Base-by-base conservation (phyloP, 2,329 filamentous ascomycete species). In the Aspergillus pseudoterreus region DNA sequence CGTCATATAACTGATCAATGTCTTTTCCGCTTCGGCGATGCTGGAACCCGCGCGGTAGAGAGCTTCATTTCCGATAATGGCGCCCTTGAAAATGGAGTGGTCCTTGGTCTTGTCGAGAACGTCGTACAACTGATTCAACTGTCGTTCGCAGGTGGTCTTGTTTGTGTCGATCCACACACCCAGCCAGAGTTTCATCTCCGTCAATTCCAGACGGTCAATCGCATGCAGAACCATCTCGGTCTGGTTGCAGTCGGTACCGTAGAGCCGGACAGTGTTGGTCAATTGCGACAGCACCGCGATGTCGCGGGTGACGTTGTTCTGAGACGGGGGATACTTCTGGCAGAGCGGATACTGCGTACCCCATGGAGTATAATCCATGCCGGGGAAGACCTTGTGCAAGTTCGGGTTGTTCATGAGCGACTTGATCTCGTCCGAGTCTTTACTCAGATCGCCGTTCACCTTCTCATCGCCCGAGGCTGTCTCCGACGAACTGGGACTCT, bases 221-320 rank as follows among this genome's bases (percentile, higher is more conserved):
- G 92, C 86, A 62, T 94, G 86, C 8, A 97, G 76, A 1, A 95
- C 83, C 88, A 97, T 94, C 70, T 96, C 83, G 0, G 92, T 97
- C 72, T 97, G 92, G 71, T 96, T 96, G 79, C 92, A 97, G 74
- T 97, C 92, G 11, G 90, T 97, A 45, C 92, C 92, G 68, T 97
- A 97, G 1, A 96, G 78, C 6, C 92, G 86, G 44, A 97, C 82
- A 3, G 85, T 86, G 67, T 95, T 92, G 53, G 91, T 96, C 41
- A 97, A 78, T 68, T 96, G 91, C 11, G 88, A 91, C 47, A 97
- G 83, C 9, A 96, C 86, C 1, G 94, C 92, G 52, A 96, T 77
- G 67, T 97, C 92, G 48, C 90, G 84, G 0, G 94, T 97, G 58
- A 97, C 80, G 67, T 97, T 96, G 75, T 97, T 96, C 68, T 96